A percentile compares a stretch with the other conserved stretches of the same genome.
Conservation (phyloP, 1,284 basidiomycete genomes). For the Cryptococcus deneoformans region DNA sequence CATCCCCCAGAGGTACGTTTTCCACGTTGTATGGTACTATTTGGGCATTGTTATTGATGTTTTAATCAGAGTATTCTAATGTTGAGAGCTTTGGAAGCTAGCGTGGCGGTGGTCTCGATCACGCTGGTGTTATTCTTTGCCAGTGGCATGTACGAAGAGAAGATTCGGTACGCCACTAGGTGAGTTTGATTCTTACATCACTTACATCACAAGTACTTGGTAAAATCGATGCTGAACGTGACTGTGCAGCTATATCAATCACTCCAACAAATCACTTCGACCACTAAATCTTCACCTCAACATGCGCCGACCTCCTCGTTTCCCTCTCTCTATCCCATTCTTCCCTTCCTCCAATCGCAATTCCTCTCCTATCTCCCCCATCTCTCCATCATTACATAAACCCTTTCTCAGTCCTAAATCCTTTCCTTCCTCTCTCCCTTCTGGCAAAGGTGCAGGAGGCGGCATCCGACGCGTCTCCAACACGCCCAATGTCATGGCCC, state of each 20-base stretch:
- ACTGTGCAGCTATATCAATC: slow-evolving; percentile 79
- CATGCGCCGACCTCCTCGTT: slow-evolving; percentile 66
- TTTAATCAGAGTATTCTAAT: slow-evolving; percentile 20
- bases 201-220: no score
- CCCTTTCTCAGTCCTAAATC: slow-evolving; percentile 15
- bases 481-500: slow-evolving; percentile 58
- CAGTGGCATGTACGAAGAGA: slow-evolving; percentile 93
- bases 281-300: slow-evolving; percentile 97
- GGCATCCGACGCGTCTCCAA: slow-evolving; percentile 1
- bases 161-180: slow-evolving; percentile 95
- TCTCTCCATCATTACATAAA: slow-evolving; percentile 33
- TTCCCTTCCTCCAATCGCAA: slow-evolving; percentile 54
- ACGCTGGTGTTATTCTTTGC: slow-evolving; percentile 94
- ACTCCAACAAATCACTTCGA: slow-evolving; percentile 87
- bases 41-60: no score
- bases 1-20: slow-evolving; percentile 11
- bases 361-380: slow-evolving; percentile 53
- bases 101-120: slow-evolving; percentile 79
- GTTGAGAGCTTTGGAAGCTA: slow-evolving; percentile 55
- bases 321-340: slow-evolving; percentile 52
- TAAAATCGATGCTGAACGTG: no score
- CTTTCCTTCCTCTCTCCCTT: slow-evolving; percentile 42
- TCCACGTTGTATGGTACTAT: not conserved
- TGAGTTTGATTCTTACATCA: slow-evolving; percentile 33
- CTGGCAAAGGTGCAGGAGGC: slow-evolving; percentile 1